phyloP scores from a whole-genome alignment of 1,284 basidiomycete genomes.

The Meripilus lineatus region DNA sequence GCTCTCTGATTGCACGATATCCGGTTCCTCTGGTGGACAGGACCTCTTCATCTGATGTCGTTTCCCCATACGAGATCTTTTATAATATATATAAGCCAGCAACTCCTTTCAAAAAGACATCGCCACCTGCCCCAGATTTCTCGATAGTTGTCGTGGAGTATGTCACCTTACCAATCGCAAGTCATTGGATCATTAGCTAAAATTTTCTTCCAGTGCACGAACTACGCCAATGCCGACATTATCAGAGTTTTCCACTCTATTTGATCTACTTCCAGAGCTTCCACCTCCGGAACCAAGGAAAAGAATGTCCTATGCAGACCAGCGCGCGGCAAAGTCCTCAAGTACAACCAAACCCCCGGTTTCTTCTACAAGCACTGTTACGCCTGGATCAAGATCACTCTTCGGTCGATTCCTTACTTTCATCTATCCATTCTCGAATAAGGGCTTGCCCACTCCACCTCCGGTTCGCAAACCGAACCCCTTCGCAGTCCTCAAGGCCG shows the following conservation, averaged over 20 bases:
- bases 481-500: slow-evolving; percentile 77
- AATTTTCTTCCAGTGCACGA: slow-evolving; percentile 56
- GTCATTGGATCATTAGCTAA: too few species aligned
- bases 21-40: slow-evolving; percentile 27
- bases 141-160: slow-evolving; percentile 83
- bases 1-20: slow-evolving; percentile 73
- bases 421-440: slow-evolving; percentile 11
- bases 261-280: slow-evolving; percentile 61
- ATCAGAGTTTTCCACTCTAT: slow-evolving; percentile 61
- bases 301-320: slow-evolving; percentile 20
- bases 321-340: slow-evolving; percentile 5
- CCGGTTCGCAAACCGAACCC: slow-evolving; percentile 41
- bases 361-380: background rate
- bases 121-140: slow-evolving; percentile 83
- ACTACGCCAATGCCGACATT: slow-evolving; percentile 72
- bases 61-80: slow-evolving; percentile 84
- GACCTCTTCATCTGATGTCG: slow-evolving; percentile 34
- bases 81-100: slow-evolving; percentile 92
- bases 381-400: slow-evolving; percentile 5
- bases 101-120: slow-evolving; percentile 77
- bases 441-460: slow-evolving; percentile 6
- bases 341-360: background rate
- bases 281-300: slow-evolving; percentile 26
- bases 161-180: slow-evolving; percentile 23
- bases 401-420: slow-evolving; percentile 15